Base-by-base conservation (phyloP, 1,139 yeast species). In the Yamadazyma triangularis region DNA sequence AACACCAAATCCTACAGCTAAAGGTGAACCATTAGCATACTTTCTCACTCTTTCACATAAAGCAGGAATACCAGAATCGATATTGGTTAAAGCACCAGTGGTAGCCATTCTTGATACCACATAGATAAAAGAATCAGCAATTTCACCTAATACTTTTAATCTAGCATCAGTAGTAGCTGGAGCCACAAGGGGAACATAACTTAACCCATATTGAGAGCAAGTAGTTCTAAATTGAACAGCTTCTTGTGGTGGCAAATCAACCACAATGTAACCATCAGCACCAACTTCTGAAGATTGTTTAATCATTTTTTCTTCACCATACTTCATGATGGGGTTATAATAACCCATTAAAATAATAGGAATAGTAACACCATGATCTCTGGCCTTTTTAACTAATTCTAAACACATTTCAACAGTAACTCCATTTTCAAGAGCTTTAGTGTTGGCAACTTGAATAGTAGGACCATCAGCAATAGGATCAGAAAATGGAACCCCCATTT, bases 391-490 rank as follows among this genome's bases (percentile, higher is more conserved):
- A 20, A 91, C 86, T 36, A 86, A 56, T 11, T 84, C 88, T 40
- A 91, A 64, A 41, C 85, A 77, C 47, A 70, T 69, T 7, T 67
- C 53, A 38, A 87, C 79, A 19, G 88, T 80, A 38, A 88, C 77
- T 9, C 95, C 95, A 47, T 91, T 88, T 20, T 75, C 71, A 43
- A 91, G 70, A 9, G 98, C 93, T 14, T 62, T 67, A 22, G 75
- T 75, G 60, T 89, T 89, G 24, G 97, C 87, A 23, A 68, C 77
- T 60, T 91, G 98, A 48, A 91, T 91, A 11, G 95, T 87, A 24
- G 97, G 95, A 28, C 99, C 99, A 57, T 91, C 99, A 25, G 97
- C 99, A 51, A 91, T 87, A 26, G 99, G 98, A 55, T 91, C 99
- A n/a, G 96, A 82, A 57, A 91, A 91, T 26, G 99, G 99, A 52